Evolutionary conservation across 345 rosid species (phyloP), one percentile per base, ranked within the genome.

Genomic region (Erucastrum elatum): DNA sequence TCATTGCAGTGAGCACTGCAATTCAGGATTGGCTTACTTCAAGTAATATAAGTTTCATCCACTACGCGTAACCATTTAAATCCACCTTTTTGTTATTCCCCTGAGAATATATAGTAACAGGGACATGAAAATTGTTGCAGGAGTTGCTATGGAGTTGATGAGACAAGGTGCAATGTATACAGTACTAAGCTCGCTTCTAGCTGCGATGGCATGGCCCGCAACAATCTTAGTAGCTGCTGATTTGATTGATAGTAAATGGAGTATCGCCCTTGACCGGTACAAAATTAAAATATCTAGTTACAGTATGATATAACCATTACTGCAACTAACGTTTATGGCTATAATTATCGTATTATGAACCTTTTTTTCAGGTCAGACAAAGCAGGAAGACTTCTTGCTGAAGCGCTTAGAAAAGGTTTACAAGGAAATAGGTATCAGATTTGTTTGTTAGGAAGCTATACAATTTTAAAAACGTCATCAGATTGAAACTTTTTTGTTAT

Each of bases 1-100:
- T 95, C 80, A 87, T 93, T 74, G 97, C 97, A 72, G 93, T 95
- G 81, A 95, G 99, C 92, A 91, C 97, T 53, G 94, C 98, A 25
- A 91, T 95, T 85, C 97, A 90, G 82, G 99, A 95, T 80, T 95
- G 96, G 96, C 91, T 95, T 81, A 93, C 98, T 78, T 95, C 98
- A 86, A 90, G 98, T 94, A 94, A 91, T 87, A 79, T 75, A 68
- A 64, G 81, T 84, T 86, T 9, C 44, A 67, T 76, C 33, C 4
- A 27, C 5, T 25, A 37, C 10, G 11, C 1, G 0, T 9, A 70
- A 41, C 46, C 59, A 75, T 67, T 16, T 70, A 35, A 8, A 71
- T 62, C n/a, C 70, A 8, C 6, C 2, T 26, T 13, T 68, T 64
- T 35, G 13, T 35, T 55, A 35, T 6, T 76, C 4, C 29, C 1